These are phyloP conservation scores for Saksenaea vasiformis DNA, from an alignment of 371 early-diverging fungal genomes.

Conservation along the genomic window DNA sequence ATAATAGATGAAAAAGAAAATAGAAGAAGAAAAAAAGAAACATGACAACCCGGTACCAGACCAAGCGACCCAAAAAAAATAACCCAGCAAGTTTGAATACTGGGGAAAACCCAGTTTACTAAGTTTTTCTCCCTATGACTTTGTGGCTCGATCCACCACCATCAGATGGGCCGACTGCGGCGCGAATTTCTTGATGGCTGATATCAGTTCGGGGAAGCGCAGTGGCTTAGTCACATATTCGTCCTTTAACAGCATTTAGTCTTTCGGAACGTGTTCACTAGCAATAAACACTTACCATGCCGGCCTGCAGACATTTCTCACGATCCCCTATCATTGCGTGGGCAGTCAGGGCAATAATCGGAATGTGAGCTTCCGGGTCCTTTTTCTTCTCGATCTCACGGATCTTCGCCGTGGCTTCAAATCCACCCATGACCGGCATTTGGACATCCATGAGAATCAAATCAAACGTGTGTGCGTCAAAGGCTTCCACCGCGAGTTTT, in stretches of 20 bases:
- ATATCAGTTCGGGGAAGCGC: conserved; percentile 56
- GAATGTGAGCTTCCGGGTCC: conserved; percentile 56
- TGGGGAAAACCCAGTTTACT: too few relatives aligned
- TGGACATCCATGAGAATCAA: conserved; percentile 82
- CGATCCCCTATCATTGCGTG: conserved; percentile 78
- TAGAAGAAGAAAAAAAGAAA: neutral
- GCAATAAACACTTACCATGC: conserved; percentile 57
- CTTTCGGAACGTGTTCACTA: neutral
- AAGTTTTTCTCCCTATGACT: neutral
- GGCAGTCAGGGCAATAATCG: conserved; percentile 77
- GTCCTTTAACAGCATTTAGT: conserved; percentile 26
- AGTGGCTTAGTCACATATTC: conserved; percentile 73
- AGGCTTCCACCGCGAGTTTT: conserved; percentile 69
- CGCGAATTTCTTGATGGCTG: conserved; percentile 58
- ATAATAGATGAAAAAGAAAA: neutral
- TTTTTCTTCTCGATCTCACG: conserved; percentile 56
- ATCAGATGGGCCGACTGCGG: conserved; percentile 14
- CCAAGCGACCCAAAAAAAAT: neutral
- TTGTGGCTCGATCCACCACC: conserved; percentile 7
- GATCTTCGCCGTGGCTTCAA: conserved; percentile 70
- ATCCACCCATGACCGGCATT: conserved; percentile 78
- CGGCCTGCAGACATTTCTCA: conserved; percentile 68
- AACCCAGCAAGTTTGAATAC: neutral
- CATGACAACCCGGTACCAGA: neutral
- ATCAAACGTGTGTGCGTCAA: conserved; percentile 59